A percentile compares a stretch with the other conserved stretches of the same genome.
Conservation (phyloP, 306 rosid species). For the Prunus dulcis region DNA sequence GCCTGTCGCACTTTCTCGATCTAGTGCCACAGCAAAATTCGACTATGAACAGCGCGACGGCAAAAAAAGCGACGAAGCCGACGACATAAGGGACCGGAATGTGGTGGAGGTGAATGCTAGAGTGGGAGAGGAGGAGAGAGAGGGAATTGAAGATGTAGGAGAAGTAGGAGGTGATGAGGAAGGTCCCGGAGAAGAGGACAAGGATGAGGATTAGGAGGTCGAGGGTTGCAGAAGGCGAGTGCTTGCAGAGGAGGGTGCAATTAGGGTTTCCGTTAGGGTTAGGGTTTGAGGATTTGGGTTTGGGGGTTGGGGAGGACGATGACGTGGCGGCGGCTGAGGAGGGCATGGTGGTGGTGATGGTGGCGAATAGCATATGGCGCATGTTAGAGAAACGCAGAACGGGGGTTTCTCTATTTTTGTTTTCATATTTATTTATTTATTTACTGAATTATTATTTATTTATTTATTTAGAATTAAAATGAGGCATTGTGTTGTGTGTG, state of each 20-base stretch:
- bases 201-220: conserved; percentile 81
- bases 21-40: conserved; percentile 62
- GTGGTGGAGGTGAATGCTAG: conserved; percentile 26
- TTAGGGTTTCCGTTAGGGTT: conserved; percentile 28
- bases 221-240: conserved; percentile 82
- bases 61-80: conserved; percentile 46
- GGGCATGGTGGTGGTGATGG: conserved; percentile 32
- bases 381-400: conserved; percentile 35
- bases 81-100: conserved; percentile 42
- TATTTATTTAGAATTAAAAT: not conserved
- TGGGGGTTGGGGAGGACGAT: conserved; percentile 33
- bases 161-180: conserved; percentile 82
- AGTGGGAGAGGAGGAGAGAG: conserved; percentile 65
- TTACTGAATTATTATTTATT: not conserved
- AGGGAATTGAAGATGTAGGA: conserved; percentile 84
- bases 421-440: not conserved
- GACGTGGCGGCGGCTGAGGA: conserved; percentile 39
- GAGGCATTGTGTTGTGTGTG: not conserved
- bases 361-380: conserved; percentile 41
- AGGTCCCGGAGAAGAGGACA: conserved; percentile 78
- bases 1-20: conserved; percentile 54
- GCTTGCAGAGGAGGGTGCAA: conserved; percentile 56
- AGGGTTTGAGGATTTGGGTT: conserved; percentile 41
- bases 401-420: conserved; percentile 1
- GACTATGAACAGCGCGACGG: conserved; percentile 21